Base-by-base conservation (phyloP, 176 grass and related monocot genomes). In the Echinochloa phyllopogon region DNA sequence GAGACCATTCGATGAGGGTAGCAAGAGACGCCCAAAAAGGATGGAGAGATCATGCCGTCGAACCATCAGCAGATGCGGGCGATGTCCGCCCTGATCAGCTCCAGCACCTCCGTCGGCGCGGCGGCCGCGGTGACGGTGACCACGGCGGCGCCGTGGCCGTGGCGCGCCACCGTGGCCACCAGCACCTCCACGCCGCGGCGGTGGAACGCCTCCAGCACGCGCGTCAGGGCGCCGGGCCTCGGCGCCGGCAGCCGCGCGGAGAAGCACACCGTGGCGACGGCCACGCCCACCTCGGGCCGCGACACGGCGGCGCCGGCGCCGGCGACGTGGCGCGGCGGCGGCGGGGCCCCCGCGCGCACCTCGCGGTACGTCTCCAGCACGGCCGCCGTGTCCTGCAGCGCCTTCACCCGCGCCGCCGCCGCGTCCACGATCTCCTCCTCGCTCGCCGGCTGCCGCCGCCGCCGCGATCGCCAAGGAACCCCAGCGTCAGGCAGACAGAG, bases 61-160 rank as follows among this genome's bases (percentile, higher is more conserved):
- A 12, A 7, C 16, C 10, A 72, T 84, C 76, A 85, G 60, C 39
- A 37, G 42, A 89, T 75, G 82, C 21, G 0, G 67, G 82, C 49
- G 69, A 89, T 89, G 69, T 89, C 82, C 4, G 10, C 60, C 76
- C 78, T 89, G 82, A 89, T 73, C 48, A 66, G 57, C 76, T 85
- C 60, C 1, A 67, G 6, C 21, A 80, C 40, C 60, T 89, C 87
- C 7, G 87, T 60, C 69, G 76, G 49, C 16, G 82, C 69, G 40
- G 68, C 24, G 4, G 76, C 59, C 6, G 68, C 75, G 76, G 82
- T 89, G 82, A 89, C 82, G 1, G 76, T 88, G 53, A 85, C 58
- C 7, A 84, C 29, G 49, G 82, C 39, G 12, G 36, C 53, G 43
- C 15, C 76, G 15, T 64, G 66, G 65, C 37, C 66, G 14, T 69